These are phyloP conservation scores for Periconia digitata DNA, from an alignment of 2,329 filamentous ascomycete genomes.

Conservation along the genomic window DNA sequence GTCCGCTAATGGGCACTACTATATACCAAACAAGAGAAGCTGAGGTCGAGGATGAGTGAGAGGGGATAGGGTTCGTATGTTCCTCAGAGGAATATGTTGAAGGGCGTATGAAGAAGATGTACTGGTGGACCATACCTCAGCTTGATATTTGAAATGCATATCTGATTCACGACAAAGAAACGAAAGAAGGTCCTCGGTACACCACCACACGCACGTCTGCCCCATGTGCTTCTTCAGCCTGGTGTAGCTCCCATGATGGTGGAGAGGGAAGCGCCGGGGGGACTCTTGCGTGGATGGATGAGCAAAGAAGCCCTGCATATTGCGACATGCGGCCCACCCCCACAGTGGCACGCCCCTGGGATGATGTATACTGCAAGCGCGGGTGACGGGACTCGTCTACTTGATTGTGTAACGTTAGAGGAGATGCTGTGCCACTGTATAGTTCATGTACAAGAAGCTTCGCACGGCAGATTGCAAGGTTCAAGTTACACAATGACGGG, in stretches of 20 bases:
- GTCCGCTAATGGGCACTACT: neutral
- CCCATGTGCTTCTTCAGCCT: too few relatives aligned
- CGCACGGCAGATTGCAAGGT: neutral
- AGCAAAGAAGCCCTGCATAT: conserved; percentile 1
- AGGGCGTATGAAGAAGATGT: neutral
- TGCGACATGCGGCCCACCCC: conserved; percentile 1
- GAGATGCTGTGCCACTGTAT: neutral
- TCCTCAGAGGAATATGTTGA: neutral
- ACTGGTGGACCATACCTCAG: neutral
- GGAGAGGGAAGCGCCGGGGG: too few relatives aligned
- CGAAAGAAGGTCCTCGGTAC: neutral
- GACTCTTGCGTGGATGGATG: neutral
- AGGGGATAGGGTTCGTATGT: neutral
- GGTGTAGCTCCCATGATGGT: neutral
- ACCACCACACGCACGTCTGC: neutral
- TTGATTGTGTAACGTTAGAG: neutral
- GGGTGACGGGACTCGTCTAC: neutral
- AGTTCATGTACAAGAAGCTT: neutral
- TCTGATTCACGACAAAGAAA: neutral
- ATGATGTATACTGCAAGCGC: too few relatives aligned
- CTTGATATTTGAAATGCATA: neutral
- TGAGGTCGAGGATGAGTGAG: too few relatives aligned
- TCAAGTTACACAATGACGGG: too few relatives aligned
- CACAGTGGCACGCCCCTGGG: too few relatives aligned
- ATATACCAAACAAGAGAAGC: neutral